Evolutionary conservation across 2,329 filamentous ascomycete species (phyloP).

Genomic region (Coniochaeta sp.): DNA sequence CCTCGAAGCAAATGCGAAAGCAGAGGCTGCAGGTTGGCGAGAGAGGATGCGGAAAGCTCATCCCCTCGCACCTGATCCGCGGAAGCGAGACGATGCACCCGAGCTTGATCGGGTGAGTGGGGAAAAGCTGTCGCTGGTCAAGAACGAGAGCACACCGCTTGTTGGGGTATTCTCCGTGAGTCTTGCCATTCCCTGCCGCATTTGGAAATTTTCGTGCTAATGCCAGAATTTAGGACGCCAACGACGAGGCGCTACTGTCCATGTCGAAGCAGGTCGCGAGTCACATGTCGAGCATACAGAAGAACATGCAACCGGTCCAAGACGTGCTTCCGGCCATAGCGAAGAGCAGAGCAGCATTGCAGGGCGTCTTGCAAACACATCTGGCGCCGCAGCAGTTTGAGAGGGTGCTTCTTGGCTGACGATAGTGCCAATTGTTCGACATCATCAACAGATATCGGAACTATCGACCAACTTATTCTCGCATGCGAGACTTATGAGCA

Average conservation of each 20-base stretch:
- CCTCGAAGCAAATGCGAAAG: conserved; percentile 50
- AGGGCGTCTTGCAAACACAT: conserved; percentile 38
- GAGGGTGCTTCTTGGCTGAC: conserved; percentile 35
- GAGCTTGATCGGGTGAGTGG: neutral
- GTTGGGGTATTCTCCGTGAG: conserved; percentile 23
- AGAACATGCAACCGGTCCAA: conserved; percentile 47
- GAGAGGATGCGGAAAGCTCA: conserved; percentile 43
- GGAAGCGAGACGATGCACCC: neutral
- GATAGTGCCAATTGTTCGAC: neutral
- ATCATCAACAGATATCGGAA: neutral
- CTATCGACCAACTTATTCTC: too few species aligned
- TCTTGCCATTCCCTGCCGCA: neutral
- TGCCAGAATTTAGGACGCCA: conserved; percentile 22
- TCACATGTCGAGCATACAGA: conserved; percentile 50
- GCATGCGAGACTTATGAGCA: too few species aligned
- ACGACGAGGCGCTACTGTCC: conserved; percentile 35
- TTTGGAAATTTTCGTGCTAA: neutral
- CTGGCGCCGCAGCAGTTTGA: conserved; percentile 39
- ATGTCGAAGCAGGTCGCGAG: conserved; percentile 41
- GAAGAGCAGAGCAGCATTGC: conserved; percentile 40
- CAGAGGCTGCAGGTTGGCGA: conserved; percentile 44
- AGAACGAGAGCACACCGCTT: neutral
- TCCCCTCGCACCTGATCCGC: conserved; percentile 36
- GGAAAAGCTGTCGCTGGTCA: neutral
- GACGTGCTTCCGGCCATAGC: conserved; percentile 42